phyloP scores from a whole-genome alignment of 2,329 filamentous ascomycete species.

The Zasmidium citrigriseum region DNA sequence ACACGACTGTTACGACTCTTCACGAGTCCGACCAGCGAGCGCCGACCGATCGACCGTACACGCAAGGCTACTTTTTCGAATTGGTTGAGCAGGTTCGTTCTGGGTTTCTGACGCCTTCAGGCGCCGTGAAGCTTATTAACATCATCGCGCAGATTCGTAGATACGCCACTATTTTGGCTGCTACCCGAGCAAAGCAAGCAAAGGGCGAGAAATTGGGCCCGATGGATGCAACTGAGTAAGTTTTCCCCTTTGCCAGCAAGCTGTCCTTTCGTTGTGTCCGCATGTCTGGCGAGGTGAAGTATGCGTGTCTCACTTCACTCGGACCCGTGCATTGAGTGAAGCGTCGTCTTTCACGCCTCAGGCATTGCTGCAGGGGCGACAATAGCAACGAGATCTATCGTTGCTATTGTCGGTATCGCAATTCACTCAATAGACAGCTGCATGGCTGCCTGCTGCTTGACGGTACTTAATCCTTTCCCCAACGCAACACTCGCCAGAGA shows the following conservation, averaged over 20 bases:
- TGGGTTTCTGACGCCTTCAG: conserved; percentile 14
- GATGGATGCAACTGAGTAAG: conserved; percentile 54
- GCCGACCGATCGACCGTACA: conserved; percentile 85
- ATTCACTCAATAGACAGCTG: too few species aligned
- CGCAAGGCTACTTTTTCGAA: conserved; percentile 95
- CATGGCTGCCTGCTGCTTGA: background rate
- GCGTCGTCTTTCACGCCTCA: conserved; percentile 2
- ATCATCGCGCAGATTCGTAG: conserved; percentile 62
- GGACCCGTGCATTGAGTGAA: background rate
- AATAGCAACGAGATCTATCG: conserved; percentile 12
- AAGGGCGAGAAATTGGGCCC: conserved; percentile 55
- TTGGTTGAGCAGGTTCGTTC: conserved; percentile 73
- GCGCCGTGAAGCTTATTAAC: conserved; percentile 26
- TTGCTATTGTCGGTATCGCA: conserved; percentile 1
- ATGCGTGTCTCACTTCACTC: background rate
- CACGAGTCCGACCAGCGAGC: conserved; percentile 84
- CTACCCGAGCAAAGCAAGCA: conserved; percentile 67
- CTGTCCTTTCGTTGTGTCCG: conserved; percentile 5
- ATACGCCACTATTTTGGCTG: conserved; percentile 82
- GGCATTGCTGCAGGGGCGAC: background rate
- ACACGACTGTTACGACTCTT: conserved; percentile 83
- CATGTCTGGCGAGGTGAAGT: background rate
- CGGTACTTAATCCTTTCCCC: background rate
- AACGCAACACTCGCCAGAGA: background rate
- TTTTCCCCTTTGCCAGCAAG: conserved; percentile 19